Base-by-base conservation (phyloP, 805 yeast species). In the Candida broadrunensis region DNA sequence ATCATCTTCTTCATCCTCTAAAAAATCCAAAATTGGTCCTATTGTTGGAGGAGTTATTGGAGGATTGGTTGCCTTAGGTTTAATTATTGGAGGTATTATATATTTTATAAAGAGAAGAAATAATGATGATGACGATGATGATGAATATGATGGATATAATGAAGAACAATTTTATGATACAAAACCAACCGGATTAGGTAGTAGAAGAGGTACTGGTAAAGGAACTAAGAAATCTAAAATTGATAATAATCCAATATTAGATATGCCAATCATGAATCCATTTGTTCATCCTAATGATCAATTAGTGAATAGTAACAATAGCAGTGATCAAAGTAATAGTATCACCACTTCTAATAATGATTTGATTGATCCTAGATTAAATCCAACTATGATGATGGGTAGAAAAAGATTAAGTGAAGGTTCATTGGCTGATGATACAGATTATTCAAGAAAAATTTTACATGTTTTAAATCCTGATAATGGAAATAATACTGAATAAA, bases 401-500 rank as follows among this genome's bases (percentile, higher is more conserved):
- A 79, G 90, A 56, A 80, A 95, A 55, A 72, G 96, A 48, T 72
- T 87, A 46, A 81, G 89, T 52, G 91, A 86, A 53, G 96, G 96
- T 4, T 81, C 91, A 2, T 69, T 90, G 39, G 90, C 95, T 9
- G 95, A 88, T 59, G 95, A 85, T 46, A 80, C 87, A 3, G 93
- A 87, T 59, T 86, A 83, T 63, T 75, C 86, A 37, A 72, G 89
- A 56, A 49, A 49, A 24, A 81, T 87, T 15, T 70, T 90, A 35
- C 83, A 88, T 44, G 95, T 90, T 11, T 90, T 95, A 25, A 90
- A 90, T 55, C 96, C 97, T 1, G 96, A 88, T 59, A 25, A 25
- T 25, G 12, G 29, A n/a, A n/a, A n/a, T n/a, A n/a, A n/a, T n/a
- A n/a, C n/a, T n/a, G n/a, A n/a, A n/a, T n/a, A n/a, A n/a, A n/a